phyloP scores from a whole-genome alignment of 805 yeast genomes.

The Candida morakotiae region DNA sequence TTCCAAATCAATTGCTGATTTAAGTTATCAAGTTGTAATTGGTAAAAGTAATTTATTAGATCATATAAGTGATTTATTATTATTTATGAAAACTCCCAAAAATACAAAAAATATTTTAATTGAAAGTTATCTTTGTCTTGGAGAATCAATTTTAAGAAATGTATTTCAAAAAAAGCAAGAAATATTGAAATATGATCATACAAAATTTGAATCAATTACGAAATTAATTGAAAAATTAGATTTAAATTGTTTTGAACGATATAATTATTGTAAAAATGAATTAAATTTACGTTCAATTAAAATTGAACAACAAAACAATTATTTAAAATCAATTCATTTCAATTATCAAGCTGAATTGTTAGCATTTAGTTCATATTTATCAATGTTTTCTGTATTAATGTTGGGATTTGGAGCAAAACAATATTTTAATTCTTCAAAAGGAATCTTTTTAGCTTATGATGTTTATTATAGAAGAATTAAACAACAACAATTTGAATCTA shows the following conservation, averaged over 20 bases:
- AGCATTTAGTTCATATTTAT: constrained; percentile 7
- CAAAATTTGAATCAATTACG: too few species aligned
- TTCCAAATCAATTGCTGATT: constrained; percentile 3
- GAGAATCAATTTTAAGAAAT: constrained; percentile 13
- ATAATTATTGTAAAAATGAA: constrained; percentile 6
- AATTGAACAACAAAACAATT: neutral
- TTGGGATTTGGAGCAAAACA: constrained; percentile 11
- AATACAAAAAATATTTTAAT: neutral
- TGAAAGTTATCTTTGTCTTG: constrained; percentile 13
- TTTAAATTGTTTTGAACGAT: constrained; percentile 12
- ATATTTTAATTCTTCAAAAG: constrained; percentile 10
- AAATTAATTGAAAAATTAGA: constrained; percentile 9
- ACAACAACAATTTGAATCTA: constrained; percentile 1
- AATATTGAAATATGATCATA: too few species aligned
- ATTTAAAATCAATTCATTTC: neutral
- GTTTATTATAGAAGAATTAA: constrained; percentile 4
- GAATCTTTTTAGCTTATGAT: constrained; percentile 7
- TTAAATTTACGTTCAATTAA: neutral
- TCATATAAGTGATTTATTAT: constrained; percentile 8
- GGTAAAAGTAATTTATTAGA: constrained; percentile 10
- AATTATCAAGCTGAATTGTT: neutral
- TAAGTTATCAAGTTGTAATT: constrained; percentile 5
- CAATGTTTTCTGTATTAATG: constrained; percentile 8
- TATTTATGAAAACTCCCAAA: neutral
- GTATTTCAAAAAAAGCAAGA: constrained; percentile 9